A percentile compares a stretch with the other conserved stretches of the same genome.
These are phyloP conservation scores for Cinnamomum chago DNA, from an alignment of 164 flowering plant species.

Conservation along the genomic window DNA sequence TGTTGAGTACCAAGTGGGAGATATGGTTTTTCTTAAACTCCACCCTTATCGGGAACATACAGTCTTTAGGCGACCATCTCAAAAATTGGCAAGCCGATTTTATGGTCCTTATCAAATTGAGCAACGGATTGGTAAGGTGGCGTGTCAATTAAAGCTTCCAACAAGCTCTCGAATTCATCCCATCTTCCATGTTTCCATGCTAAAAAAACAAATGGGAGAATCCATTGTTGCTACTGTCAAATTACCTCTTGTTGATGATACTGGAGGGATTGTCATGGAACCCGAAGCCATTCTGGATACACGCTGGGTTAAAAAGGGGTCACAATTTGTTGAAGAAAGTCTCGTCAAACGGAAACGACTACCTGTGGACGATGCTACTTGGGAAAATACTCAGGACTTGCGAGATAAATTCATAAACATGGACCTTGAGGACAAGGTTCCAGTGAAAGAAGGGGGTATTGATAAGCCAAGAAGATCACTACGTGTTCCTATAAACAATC, in stretches of 20 bases:
- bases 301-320: not conserved
- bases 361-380: not conserved
- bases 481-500: no score
- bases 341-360: not conserved
- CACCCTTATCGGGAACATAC: constrained; percentile 1
- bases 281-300: not conserved
- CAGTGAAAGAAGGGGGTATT: no score
- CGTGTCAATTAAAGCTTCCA: not conserved
- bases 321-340: not conserved
- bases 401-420: no score
- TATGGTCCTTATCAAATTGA: constrained; percentile 1
- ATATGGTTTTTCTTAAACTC: constrained; percentile 1
- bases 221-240: not conserved
- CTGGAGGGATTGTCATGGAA: not conserved
- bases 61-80: not conserved
- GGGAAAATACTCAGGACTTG: no score
- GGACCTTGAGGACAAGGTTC: no score
- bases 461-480: no score
- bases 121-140: not conserved
- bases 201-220: not conserved
- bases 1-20: not conserved
- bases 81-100: constrained; percentile 3
- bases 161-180: not conserved
- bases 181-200: constrained; percentile 3
- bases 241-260: not conserved